Conservation (phyloP, 768 basidiomycete species). For the Termitomyces sp. region DNA sequence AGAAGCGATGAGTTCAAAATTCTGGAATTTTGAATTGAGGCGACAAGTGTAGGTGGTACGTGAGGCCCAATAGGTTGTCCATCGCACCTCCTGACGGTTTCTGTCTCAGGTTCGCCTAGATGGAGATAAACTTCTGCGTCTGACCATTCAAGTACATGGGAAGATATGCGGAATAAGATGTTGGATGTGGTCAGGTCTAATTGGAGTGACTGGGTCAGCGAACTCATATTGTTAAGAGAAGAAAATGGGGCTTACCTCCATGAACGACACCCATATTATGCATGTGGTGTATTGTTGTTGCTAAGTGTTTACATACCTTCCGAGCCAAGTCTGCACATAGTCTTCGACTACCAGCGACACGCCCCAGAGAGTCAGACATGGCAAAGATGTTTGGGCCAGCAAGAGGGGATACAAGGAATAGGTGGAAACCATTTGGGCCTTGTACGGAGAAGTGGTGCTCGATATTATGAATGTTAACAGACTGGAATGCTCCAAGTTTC, state of each 20-base stretch:
- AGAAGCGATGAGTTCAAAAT: constrained; percentile 20
- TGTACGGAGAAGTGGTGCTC: constrained; percentile 40
- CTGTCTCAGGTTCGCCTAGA: constrained; percentile 28
- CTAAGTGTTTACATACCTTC: constrained; percentile 28
- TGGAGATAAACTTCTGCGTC: constrained; percentile 25
- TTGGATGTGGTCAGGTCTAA: constrained; percentile 35
- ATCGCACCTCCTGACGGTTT: constrained; percentile 21
- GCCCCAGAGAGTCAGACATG: constrained; percentile 26
- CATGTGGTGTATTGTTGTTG: constrained; percentile 21
- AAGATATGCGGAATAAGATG: constrained; percentile 26
- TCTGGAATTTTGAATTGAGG: constrained; percentile 19
- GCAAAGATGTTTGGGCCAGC: constrained; percentile 34
- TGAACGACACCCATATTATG: constrained; percentile 29
- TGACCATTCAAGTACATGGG: constrained; percentile 24
- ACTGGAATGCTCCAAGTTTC: constrained; percentile 24
- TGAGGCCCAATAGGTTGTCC: constrained; percentile 18
- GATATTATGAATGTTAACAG: constrained; percentile 22
- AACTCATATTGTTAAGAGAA: too few species aligned
- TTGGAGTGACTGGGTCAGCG: too few species aligned
- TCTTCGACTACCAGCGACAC: constrained; percentile 23
- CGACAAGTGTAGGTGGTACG: constrained; percentile 24
- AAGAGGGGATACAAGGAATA: constrained; percentile 41
- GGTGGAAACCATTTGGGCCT: constrained; percentile 49
- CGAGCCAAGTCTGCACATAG: constrained; percentile 29
- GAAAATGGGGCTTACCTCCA: constrained; percentile 23